Conservation (phyloP, 192 early-diverging fungal species). For the Entomortierella parvispora region DNA sequence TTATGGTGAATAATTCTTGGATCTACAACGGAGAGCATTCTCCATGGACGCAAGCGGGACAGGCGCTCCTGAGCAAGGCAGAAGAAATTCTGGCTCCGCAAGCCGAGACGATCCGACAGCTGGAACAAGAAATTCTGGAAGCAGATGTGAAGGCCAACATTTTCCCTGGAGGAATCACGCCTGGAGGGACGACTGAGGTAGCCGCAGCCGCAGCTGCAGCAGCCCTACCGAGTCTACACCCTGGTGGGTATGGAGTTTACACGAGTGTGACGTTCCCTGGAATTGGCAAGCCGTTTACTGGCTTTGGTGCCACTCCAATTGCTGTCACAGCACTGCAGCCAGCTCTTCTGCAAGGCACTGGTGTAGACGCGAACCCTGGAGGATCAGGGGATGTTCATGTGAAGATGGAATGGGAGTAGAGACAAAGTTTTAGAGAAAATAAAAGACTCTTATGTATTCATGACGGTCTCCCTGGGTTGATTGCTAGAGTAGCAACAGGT, state of each 20-base stretch:
- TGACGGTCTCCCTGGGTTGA: too few relatives aligned
- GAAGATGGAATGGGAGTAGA: too few relatives aligned
- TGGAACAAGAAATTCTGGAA: slow-evolving; percentile 45
- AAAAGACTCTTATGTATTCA: too few relatives aligned
- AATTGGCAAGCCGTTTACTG: slow-evolving; percentile 29
- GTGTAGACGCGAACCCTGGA: too few relatives aligned
- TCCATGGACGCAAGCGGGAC: slow-evolving; percentile 57
- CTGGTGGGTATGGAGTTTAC: slow-evolving; percentile 39
- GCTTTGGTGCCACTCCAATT: slow-evolving; percentile 4
- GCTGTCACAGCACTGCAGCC: too few relatives aligned
- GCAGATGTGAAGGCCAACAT: slow-evolving; percentile 39
- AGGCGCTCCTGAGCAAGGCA: slow-evolving; percentile 47
- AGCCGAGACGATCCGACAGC: slow-evolving; percentile 33
- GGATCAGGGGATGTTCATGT: too few relatives aligned
- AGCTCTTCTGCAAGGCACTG: too few relatives aligned
- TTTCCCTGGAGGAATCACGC: slow-evolving; percentile 3
- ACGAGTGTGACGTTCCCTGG: slow-evolving; percentile 33
- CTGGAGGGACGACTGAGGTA: not conserved
- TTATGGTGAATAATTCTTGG: slow-evolving; percentile 63
- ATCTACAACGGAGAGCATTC: slow-evolving; percentile 63
- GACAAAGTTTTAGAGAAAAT: too few relatives aligned
- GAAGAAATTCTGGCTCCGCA: slow-evolving; percentile 44
- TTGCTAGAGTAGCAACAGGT: too few relatives aligned
- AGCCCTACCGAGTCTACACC: slow-evolving; percentile 21
- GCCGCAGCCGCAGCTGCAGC: not conserved